A percentile compares a stretch with the other conserved stretches of the same genome.
Evolutionary conservation across 768 basidiomycete genomes (phyloP).

Genomic region (Leucocoprinus leucothites): DNA sequence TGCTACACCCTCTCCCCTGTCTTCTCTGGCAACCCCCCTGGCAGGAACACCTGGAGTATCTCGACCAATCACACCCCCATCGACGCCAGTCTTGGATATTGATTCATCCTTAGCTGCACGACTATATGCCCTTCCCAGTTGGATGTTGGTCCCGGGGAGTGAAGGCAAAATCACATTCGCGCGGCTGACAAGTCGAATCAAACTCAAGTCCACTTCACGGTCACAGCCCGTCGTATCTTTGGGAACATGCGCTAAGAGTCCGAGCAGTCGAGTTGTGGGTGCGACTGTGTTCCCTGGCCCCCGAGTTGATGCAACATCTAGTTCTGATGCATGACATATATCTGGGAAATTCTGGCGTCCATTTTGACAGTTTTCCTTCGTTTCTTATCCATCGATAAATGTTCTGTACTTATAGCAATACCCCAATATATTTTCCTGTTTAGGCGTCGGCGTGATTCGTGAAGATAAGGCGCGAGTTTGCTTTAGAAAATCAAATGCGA

Average conservation of each 20-base stretch:
- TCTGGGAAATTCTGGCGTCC: no score
- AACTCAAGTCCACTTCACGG: not conserved
- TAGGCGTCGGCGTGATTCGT: no score
- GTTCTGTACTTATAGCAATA: no score
- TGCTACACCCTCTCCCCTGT: not conserved
- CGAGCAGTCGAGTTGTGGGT: not conserved
- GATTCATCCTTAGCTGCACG: conserved; percentile 1
- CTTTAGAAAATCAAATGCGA: no score
- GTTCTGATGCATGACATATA: not conserved
- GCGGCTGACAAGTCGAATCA: not conserved
- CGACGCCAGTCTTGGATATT: conserved; percentile 1
- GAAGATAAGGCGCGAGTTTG: no score
- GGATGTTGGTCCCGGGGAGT: not conserved
- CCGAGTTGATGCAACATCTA: not conserved
- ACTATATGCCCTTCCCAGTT: not conserved
- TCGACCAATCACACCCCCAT: not conserved
- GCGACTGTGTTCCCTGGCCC: not conserved
- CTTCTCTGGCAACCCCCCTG: conserved; percentile 14
- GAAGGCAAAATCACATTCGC: not conserved
- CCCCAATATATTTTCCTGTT: no score
- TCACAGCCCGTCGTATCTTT: not conserved
- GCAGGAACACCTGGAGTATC: not conserved
- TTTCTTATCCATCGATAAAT: no score
- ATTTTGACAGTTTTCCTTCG: no score
- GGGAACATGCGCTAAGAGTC: not conserved